A percentile compares a stretch with the other conserved stretches of the same genome.
Evolutionary conservation across 2,329 filamentous ascomycete species (phyloP).

Genomic region (Fusarium subglutinans): DNA sequence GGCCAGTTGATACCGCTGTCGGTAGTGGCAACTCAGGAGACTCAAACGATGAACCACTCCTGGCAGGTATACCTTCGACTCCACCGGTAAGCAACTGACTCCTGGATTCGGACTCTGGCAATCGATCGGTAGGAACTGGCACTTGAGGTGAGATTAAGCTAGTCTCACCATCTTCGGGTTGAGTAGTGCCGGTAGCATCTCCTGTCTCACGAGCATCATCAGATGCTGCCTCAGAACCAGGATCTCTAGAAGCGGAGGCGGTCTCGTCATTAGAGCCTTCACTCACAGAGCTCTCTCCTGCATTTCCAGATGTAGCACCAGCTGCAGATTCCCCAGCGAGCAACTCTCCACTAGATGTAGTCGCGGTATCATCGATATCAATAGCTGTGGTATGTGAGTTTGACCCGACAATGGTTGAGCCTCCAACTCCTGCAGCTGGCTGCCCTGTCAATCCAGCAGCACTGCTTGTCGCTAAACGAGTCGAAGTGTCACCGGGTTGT

Average conservation of each 20-base stretch:
- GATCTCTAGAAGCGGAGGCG: not conserved
- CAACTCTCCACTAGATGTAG: not conserved
- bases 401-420: not conserved
- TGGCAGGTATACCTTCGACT: not conserved
- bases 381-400: not conserved
- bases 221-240: not conserved
- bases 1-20: not conserved
- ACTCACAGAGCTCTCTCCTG: accelerated
- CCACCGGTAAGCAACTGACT: not conserved
- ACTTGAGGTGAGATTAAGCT: not conserved
- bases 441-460: not conserved
- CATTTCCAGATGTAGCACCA: not conserved
- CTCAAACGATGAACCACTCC: not conserved
- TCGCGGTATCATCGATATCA: accelerated
- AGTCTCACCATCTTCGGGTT: not conserved
- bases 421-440: not conserved
- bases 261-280: not conserved
- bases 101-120: not conserved
- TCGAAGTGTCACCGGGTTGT: not conserved
- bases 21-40: not conserved
- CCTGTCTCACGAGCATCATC: not conserved
- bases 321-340: not conserved
- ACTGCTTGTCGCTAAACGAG: not conserved
- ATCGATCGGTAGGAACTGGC: not conserved
- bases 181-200: not conserved